Percentiles rank a stretch among this genome's conserved stretches.
phyloP scores from a whole-genome alignment of 768 basidiomycete genomes.

The Strobilomyces dryophilus region DNA sequence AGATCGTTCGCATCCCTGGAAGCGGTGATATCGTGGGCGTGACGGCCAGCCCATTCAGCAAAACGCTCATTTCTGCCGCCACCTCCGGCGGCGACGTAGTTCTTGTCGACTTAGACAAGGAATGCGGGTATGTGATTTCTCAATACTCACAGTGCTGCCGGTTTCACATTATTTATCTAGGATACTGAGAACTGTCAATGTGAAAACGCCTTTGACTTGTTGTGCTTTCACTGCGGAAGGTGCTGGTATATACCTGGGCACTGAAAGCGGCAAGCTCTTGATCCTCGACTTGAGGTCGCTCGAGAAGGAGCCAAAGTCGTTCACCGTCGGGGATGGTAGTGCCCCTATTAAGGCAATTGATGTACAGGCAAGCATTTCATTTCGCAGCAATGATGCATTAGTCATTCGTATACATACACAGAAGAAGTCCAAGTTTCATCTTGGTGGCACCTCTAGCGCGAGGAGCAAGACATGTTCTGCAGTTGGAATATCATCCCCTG shows the following conservation, averaged over 20 bases:
- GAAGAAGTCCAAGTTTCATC: slow-evolving; percentile 17
- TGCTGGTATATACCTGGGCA: slow-evolving; percentile 61
- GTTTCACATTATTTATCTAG: slow-evolving; percentile 31
- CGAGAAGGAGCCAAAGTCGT: slow-evolving; percentile 58
- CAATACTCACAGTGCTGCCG: background rate
- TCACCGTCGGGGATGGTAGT: slow-evolving; percentile 46
- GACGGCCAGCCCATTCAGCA: slow-evolving; percentile 72
- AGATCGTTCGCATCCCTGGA: slow-evolving; percentile 47
- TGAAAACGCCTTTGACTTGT: slow-evolving; percentile 54
- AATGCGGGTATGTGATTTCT: slow-evolving; percentile 50
- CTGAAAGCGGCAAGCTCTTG: slow-evolving; percentile 59
- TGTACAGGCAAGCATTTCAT: slow-evolving; percentile 46
- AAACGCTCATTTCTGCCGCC: slow-evolving; percentile 59
- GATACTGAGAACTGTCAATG: slow-evolving; percentile 52
- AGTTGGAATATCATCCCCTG: slow-evolving; percentile 7
- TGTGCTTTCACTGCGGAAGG: slow-evolving; percentile 68
- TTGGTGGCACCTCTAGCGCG: background rate
- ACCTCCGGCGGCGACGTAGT: slow-evolving; percentile 51
- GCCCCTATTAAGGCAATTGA: slow-evolving; percentile 48
- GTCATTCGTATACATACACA: slow-evolving; percentile 1
- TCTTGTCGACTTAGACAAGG: slow-evolving; percentile 71
- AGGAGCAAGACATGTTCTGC: slow-evolving; percentile 11
- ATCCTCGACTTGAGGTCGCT: slow-evolving; percentile 60
- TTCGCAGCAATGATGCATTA: background rate
- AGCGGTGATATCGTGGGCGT: slow-evolving; percentile 52